Evolutionary conservation across 768 basidiomycete species (phyloP).

Genomic region (Lyophyllum semitale): DNA sequence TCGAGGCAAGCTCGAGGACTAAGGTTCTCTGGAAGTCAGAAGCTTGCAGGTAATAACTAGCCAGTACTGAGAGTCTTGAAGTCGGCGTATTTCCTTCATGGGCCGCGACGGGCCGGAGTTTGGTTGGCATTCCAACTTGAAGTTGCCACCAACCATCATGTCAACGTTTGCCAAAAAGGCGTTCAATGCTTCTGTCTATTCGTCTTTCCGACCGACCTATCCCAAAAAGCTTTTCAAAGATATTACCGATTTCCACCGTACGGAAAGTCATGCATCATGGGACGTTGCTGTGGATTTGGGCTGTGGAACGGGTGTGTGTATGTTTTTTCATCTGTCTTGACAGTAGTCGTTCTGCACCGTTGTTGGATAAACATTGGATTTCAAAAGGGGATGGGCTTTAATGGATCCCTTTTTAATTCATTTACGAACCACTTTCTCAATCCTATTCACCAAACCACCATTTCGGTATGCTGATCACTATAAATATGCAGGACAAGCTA

Average conservation of each 20-base stretch:
- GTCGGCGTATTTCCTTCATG: too few relatives aligned
- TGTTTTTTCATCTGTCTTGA: too few relatives aligned
- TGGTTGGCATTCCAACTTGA: neutral
- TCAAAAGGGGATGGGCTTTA: too few relatives aligned
- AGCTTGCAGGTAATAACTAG: too few relatives aligned
- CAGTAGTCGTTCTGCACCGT: too few relatives aligned
- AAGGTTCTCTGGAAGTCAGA: too few relatives aligned
- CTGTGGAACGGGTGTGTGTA: constrained; percentile 73
- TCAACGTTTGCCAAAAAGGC: constrained; percentile 72
- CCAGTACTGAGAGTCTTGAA: too few relatives aligned
- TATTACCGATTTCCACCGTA: constrained; percentile 59
- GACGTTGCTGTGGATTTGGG: constrained; percentile 73
- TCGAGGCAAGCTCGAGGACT: too few relatives aligned
- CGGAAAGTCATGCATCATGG: constrained; percentile 38
- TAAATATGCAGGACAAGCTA: constrained; percentile 67
- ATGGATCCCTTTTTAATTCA: too few relatives aligned
- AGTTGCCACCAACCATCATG: constrained; percentile 44
- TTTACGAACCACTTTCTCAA: neutral
- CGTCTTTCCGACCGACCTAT: constrained; percentile 73
- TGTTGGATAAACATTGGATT: too few relatives aligned
- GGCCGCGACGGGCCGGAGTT: too few relatives aligned
- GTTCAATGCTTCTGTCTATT: constrained; percentile 70
- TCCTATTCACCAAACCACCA: neutral
- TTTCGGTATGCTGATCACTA: neutral
- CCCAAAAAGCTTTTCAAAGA: constrained; percentile 64